These are phyloP conservation scores for Apiospora sp. DNA, from an alignment of 2,329 filamentous ascomycete genomes.

Conservation along the genomic window DNA sequence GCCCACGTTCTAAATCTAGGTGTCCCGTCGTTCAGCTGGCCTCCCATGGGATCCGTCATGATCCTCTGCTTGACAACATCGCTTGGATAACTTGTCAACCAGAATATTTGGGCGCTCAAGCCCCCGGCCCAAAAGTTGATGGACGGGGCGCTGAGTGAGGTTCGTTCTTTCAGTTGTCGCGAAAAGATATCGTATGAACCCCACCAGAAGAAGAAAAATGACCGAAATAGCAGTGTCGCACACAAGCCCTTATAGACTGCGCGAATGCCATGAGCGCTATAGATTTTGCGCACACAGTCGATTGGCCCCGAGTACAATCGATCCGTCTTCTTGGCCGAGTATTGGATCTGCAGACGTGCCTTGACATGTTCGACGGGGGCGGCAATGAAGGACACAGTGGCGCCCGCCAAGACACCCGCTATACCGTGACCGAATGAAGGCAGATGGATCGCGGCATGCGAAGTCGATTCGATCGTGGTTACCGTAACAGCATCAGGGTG, in stretches of 20 bases:
- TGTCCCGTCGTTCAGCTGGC: slow-evolving; percentile 70
- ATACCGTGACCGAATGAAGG: slow-evolving; percentile 84
- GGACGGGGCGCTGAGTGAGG: slow-evolving; percentile 75
- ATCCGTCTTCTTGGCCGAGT: slow-evolving; percentile 78
- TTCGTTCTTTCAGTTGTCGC: slow-evolving; percentile 69
- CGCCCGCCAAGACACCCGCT: slow-evolving; percentile 86
- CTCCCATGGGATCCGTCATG: slow-evolving; percentile 92
- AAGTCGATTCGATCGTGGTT: slow-evolving; percentile 27
- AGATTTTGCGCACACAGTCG: slow-evolving; percentile 79
- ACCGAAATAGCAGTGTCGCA: slow-evolving; percentile 87
- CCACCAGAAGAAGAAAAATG: slow-evolving; percentile 99
- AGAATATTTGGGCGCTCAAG: slow-evolving; percentile 91
- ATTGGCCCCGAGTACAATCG: slow-evolving; percentile 86
- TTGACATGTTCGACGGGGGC: slow-evolving; percentile 96
- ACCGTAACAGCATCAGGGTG: slow-evolving; percentile 42
- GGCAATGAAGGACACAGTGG: slow-evolving; percentile 91
- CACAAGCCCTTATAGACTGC: slow-evolving; percentile 87
- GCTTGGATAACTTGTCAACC: slow-evolving; percentile 89
- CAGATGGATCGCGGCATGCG: slow-evolving; percentile 55
- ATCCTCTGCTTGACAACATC: slow-evolving; percentile 96
- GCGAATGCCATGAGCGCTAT: slow-evolving; percentile 73
- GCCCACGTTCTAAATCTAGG: slow-evolving; percentile 78
- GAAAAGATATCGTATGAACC: slow-evolving; percentile 90
- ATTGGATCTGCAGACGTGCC: slow-evolving; percentile 92
- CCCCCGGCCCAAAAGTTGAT: slow-evolving; percentile 99